A percentile compares a stretch with the other conserved stretches of the same genome.
Conservation (phyloP, 2,329 filamentous ascomycete genomes). For the Fusarium bactridioides region DNA sequence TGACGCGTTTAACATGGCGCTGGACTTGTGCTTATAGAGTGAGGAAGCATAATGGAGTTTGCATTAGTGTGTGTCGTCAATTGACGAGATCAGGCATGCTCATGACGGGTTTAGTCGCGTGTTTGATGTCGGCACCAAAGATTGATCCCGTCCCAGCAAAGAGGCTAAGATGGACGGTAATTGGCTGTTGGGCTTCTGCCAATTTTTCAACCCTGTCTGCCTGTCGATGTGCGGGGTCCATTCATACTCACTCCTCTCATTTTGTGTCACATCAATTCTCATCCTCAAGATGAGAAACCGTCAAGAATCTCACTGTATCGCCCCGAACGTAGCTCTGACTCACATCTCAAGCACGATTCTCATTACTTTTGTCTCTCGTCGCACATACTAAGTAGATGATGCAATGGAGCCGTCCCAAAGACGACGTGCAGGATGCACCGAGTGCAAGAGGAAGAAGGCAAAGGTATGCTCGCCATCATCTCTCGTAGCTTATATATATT, state of each 20-base stretch:
- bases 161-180: neutral
- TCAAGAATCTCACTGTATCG: neutral
- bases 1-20: neutral
- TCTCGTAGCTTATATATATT: fast-evolving
- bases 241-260: neutral
- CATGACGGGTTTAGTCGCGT: no score
- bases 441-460: constrained; percentile 19
- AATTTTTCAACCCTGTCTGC: neutral
- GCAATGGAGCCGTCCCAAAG: constrained; percentile 3
- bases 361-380: fast-evolving
- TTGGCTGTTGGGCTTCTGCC: neutral
- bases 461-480: neutral
- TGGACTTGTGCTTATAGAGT: fast-evolving
- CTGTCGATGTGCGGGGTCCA: neutral
- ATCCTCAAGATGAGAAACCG: fast-evolving
- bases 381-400: neutral
- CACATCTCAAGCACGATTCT: fast-evolving
- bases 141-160: neutral
- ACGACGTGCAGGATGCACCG: constrained; percentile 9
- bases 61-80: no score
- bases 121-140: neutral
- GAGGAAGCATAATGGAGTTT: neutral
- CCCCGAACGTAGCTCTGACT: fast-evolving
- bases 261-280: no score
- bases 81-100: fast-evolving